Base-by-base conservation (phyloP, 352 stramenopile genomes). In the Globisporangium yorkense region DNA sequence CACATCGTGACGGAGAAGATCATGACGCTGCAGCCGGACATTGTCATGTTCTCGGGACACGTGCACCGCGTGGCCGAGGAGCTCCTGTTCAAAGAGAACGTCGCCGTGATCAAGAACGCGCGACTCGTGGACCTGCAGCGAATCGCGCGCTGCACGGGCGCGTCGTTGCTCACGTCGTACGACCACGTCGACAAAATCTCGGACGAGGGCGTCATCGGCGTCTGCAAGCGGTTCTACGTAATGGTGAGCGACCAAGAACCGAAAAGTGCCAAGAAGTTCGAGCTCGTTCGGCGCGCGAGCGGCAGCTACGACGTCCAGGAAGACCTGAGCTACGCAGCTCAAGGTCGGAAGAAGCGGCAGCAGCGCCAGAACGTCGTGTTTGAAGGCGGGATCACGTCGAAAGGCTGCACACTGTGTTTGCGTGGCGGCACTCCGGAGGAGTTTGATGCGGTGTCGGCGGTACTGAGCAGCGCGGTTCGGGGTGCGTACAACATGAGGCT, bases 131-230 rank as follows among this genome's bases (percentile, higher is more conserved):
- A 94, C 65, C 59, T 95, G 27, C 77, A 92, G 57, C 77, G 86
- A 18, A 84, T 95, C 62, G 84, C 86, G 51, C 77, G 80, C 16
- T 87, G 76, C 37, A 92, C 86, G 5, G 80, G 82, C 5, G 80
- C 84, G 3, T 92, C 84, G 4, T 51, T 95, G 37, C 62, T 95
- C 10, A 89, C 84, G 37, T 91, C 84, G 7, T 92, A 90, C 59
- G 86, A 95, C 57, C 82, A 95, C 33, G 84, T 95, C 21, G 86
- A 95, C 70, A 95, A 95, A 68, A 92, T 95, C 57, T 84, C 78
- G 3, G 77, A 81, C 55, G 72, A 88, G 54, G 64, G 70, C 0
- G 75, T 95, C 7, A 83, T 95, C 33, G 86, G 86, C 27, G 87
- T 73, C 27, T 95, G 86, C 55, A 80, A 80, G 21, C 77, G 75